Base-by-base conservation (phyloP, 2,329 filamentous ascomycete genomes). In the Aspergillus persii region DNA sequence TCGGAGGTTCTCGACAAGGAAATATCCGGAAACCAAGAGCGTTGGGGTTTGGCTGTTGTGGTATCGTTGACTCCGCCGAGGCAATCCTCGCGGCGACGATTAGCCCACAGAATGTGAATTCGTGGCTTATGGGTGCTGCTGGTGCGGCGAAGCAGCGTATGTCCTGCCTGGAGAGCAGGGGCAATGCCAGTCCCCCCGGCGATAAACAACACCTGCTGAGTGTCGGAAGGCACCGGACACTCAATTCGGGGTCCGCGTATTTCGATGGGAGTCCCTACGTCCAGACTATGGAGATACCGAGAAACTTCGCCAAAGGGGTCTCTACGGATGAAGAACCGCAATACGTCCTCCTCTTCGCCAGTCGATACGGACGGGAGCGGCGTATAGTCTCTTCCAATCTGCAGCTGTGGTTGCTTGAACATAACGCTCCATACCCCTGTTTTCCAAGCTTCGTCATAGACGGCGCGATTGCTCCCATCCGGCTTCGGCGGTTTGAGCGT, bases 141-240 rank as follows among this genome's bases (percentile, higher is more conserved):
- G 58, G 78, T 70, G 64, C 73, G 61, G 57, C 63, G 66, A 53
- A 70, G 76, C 9, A 94, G 75, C 0, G 85, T 84, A 61, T 87
- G 79, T 1, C 88, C 90, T 46, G 89, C 85, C 76, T 98, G 94
- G 74, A 98, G 77, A 7, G 93, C 95, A 0, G 94, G 91, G 15
- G 92, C 92, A 67, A 99, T 90, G 1, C 95, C 94, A 0, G 95
- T 99, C 0, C 95, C 95, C 2, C 93, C 95, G 1, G 93, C 95
- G 26, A 98, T 79, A 69, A 98, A 96, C 2, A 97, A 80, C 2
- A 97, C 81, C 60, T 84, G 79, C 53, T 78, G 74, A 29, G 84
- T 80, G 57, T 82, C 74, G 4, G 68, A 83, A 72, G 85, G 82
- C 6, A 89, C 74, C 26, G 79, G 74, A 62, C 88, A 91, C 50